Base-by-base conservation (phyloP, 371 early-diverging fungal genomes). In the Mucor saturninus region DNA sequence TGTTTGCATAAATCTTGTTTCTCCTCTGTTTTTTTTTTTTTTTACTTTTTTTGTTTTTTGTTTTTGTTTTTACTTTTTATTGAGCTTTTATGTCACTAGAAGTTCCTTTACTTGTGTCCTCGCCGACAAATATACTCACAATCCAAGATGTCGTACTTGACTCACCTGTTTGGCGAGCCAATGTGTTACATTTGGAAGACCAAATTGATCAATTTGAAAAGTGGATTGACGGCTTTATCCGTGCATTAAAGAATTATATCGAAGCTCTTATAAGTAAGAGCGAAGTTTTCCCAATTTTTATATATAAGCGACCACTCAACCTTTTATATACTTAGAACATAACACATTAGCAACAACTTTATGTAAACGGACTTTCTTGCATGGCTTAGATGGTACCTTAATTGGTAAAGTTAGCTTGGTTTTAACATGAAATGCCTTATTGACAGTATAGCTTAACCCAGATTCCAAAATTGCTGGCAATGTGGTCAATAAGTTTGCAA, bases 91-190 rank as follows among this genome's bases (percentile, higher is more conserved):
- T 58, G 58, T 28, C 50, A 50, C 38, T 39, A 50, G 50, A 59
- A 29, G 59, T 59, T 2, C 50, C 59, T 2, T 32, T 46, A 15
- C 50, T 59, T 39, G 40, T 59, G 9, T 62, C 62, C 9, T 62
- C 54, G 10, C 56, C 62, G 28, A 62, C 81, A 4, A 64, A 76
- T 45, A 39, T 73, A 38, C 53, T 77, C 29, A 77, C 81, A 5
- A 28, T 77, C 4, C 73, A 77, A 48, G 81, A 81, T 59, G 84
- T 86, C 7, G 48, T 88, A 45, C 65, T 79, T 7, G 92, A 90
- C 64, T 84, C 91, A 7, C 92, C 91, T 14, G 79, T 80, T 52
- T 87, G 86, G 70, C 82, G 90, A 31, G 83, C 89, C 54, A 83
- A 80, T 64, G 68, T 89, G 28, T 61, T 71, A 15, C 83, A 84